Evolutionary conservation across 768 basidiomycete species (phyloP), one percentile per base, ranked within the genome.

Genomic region (Pleurotus djamor): DNA sequence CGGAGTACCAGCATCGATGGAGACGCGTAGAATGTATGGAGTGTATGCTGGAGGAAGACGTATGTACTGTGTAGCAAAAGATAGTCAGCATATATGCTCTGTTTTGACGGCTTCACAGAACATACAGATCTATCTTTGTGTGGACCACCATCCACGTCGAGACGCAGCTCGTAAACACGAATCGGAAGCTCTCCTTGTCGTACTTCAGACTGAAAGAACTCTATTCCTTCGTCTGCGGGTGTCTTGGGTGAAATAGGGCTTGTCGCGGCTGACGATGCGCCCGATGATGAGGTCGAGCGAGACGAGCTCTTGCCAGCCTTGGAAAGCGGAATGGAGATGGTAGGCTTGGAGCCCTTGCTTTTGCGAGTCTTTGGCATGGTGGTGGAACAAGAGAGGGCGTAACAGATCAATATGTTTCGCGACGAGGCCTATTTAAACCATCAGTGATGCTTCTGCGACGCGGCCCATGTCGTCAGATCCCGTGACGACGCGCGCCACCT

Each of bases 71-170:
- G 33, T 62, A 6, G 47, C 37, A 21, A 14, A 41, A 59, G 59
- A 48, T 52, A 43, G 43, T 62, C 21, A 64, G 60, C 34, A 64
- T 43, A 54, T 43, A 54, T 60, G 52, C 35, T 57, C 44, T 16
- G 50, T 12, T 45, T 16, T 38, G 50, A 33, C 52, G 36, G 59
- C 37, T 59, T 12, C 14, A 21, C 17, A 36, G n/a, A 12, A 79
- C 89, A 68, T 65, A 94, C 96, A 64, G 90, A 86, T 75, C 88
- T 84, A 65, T 91, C 87, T 72, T 92, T 89, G 69, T 81, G 83
- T 1, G 97, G 96, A 13, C 92, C 93, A 45, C 97, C 97, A 74
- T 98, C 93, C 12, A 88, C 81, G 68, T 94, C 94, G 37, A 99
- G 80, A 50, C 79, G 78, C 37, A 99, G 82, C 73, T 96, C 91